Evolutionary conservation across 176 grass and related monocot species (phyloP).

Genomic region (Leersia perrieri): DNA sequence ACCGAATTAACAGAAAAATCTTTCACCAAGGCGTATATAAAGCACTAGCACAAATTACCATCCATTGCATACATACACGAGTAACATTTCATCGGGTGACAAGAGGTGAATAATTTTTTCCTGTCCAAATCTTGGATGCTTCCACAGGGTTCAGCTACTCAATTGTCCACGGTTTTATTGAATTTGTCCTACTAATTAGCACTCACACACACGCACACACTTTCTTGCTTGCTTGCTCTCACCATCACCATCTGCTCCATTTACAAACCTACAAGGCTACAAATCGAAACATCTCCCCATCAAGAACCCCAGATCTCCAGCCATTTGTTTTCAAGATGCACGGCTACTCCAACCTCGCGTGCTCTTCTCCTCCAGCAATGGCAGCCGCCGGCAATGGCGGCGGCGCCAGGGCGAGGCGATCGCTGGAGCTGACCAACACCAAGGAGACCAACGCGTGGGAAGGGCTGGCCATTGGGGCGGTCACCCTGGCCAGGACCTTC

Average conservation of each 20-base stretch:
- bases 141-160: slow-evolving; percentile 39
- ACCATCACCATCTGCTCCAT: slow-evolving; percentile 2
- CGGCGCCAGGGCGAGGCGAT: slow-evolving; percentile 21
- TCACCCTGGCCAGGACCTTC: slow-evolving; percentile 53
- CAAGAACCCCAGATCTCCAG: slow-evolving; percentile 24
- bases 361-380: not conserved
- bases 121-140: slow-evolving; percentile 57
- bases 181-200: slow-evolving; percentile 18
- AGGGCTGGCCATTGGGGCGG: slow-evolving; percentile 40
- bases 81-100: slow-evolving; percentile 7
- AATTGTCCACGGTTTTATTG: slow-evolving; percentile 20
- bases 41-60: not conserved
- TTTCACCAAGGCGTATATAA: not conserved
- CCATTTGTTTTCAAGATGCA: slow-evolving; percentile 22
- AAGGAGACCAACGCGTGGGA: slow-evolving; percentile 53
- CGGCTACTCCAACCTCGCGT: slow-evolving; percentile 49
- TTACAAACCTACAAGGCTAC: slow-evolving; percentile 15
- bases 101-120: slow-evolving; percentile 5
- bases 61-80: not conserved
- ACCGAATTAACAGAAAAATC: not conserved
- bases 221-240: not conserved
- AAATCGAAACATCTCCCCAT: slow-evolving; percentile 1
- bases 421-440: slow-evolving; percentile 50
- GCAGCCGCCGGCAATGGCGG: not conserved
- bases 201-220: too few relatives aligned